Conservation (phyloP, 2,329 filamentous ascomycete species). For the Colletotrichum shisoi region DNA sequence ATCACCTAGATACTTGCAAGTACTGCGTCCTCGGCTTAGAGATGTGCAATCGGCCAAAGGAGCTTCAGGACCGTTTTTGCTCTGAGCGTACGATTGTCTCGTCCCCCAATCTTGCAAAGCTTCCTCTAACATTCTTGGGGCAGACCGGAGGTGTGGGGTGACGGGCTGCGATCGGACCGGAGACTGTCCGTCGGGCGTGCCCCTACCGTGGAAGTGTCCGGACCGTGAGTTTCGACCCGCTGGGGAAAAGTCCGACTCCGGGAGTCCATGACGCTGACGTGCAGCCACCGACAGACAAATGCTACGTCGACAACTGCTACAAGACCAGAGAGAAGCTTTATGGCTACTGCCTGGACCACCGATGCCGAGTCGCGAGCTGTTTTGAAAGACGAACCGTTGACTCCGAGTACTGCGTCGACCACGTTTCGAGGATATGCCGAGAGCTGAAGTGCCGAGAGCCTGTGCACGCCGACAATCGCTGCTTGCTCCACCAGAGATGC, state of each 20-base stretch:
- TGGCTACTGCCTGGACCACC: constrained; percentile 31
- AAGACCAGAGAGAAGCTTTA: constrained; percentile 25
- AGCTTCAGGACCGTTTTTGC: constrained; percentile 27
- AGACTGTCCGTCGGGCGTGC: constrained; percentile 23
- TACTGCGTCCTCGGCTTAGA: constrained; percentile 23
- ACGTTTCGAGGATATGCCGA: constrained; percentile 24
- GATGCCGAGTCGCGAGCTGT: constrained; percentile 22
- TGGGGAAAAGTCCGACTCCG: background rate
- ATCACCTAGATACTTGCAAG: constrained; percentile 25
- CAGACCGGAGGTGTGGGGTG: constrained; percentile 32
- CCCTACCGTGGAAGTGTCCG: constrained; percentile 34
- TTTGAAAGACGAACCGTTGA: constrained; percentile 22
- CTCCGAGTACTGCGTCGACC: constrained; percentile 25
- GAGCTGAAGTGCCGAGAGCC: constrained; percentile 25
- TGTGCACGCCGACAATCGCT: constrained; percentile 15
- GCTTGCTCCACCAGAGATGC: constrained; percentile 27
- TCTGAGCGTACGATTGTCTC: constrained; percentile 9
- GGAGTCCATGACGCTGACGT: constrained; percentile 20
- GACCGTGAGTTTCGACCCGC: constrained; percentile 27
- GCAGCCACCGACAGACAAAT: constrained; percentile 20
- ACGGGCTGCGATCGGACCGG: constrained; percentile 18
- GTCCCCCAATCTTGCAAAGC: background rate
- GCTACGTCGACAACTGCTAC: constrained; percentile 23
- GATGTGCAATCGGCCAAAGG: constrained; percentile 34
- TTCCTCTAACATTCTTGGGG: constrained; percentile 3